Evolutionary conservation across 495 filamentous ascomycete genomes (phyloP).

Genomic region (Penicillium canescens): DNA sequence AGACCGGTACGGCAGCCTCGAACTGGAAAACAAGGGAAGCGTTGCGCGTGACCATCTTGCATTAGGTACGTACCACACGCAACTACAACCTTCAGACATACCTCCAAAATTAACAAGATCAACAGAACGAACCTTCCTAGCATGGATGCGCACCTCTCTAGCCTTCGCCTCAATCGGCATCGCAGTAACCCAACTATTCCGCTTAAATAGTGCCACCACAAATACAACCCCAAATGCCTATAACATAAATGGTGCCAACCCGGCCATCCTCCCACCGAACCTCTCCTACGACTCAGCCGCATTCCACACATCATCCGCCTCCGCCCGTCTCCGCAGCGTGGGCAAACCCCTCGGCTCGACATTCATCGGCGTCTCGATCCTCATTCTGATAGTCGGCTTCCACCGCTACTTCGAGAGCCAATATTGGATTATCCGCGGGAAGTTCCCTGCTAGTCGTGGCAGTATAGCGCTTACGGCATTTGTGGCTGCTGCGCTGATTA

Average conservation of each 20-base stretch:
- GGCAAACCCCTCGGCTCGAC: slow-evolving; percentile 94
- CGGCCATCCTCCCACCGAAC: slow-evolving; percentile 24
- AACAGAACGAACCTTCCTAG: slow-evolving; percentile 92
- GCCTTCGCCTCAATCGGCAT: slow-evolving; percentile 97
- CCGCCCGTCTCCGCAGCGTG: slow-evolving; percentile 63
- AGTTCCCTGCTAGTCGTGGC: slow-evolving; percentile 89
- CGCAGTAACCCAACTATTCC: slow-evolving; percentile 93
- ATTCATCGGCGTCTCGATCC: slow-evolving; percentile 83
- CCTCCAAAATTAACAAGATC: slow-evolving; percentile 12
- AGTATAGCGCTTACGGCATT: slow-evolving; percentile 77
- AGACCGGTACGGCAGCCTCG: slow-evolving; percentile 76
- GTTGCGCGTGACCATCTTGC: slow-evolving; percentile 94
- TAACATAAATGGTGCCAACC: slow-evolving; percentile 4
- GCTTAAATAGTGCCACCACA: slow-evolving; percentile 68
- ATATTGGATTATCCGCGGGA: slow-evolving; percentile 89
- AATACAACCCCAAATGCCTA: slow-evolving; percentile 5
- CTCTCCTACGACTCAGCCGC: slow-evolving; percentile 14
- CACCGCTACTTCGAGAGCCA: slow-evolving; percentile 66
- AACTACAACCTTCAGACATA: neutral
- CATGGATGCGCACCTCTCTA: slow-evolving; percentile 93
- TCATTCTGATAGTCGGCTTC: slow-evolving; percentile 82
- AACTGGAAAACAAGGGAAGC: slow-evolving; percentile 95
- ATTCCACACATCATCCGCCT: slow-evolving; percentile 6
- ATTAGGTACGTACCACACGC: slow-evolving; percentile 61
- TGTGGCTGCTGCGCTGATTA: slow-evolving; percentile 68